Evolutionary conservation across 805 yeast genomes (phyloP).

Genomic region (Cyberlindnera misumaiensis): DNA sequence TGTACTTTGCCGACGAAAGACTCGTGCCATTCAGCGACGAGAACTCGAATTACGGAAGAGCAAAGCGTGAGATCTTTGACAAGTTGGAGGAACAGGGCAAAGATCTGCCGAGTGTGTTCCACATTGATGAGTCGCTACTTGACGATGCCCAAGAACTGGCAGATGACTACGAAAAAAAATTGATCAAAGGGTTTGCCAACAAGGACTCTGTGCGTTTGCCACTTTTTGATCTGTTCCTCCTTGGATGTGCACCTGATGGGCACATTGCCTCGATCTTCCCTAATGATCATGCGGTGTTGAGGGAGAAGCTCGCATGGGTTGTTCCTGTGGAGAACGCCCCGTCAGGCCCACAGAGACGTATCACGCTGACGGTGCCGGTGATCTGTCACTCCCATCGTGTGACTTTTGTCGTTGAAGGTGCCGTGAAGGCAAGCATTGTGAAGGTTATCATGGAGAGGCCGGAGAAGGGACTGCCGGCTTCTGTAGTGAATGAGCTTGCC

Average conservation of each 20-base stretch:
- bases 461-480: slow-evolving; percentile 90
- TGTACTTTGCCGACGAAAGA: slow-evolving; percentile 94
- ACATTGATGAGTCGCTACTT: slow-evolving; percentile 71
- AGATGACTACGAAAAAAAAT: slow-evolving; percentile 79
- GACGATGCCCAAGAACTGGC: slow-evolving; percentile 89
- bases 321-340: slow-evolving; percentile 92
- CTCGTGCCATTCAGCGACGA: slow-evolving; percentile 79
- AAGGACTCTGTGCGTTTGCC: slow-evolving; percentile 96
- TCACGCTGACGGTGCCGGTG: slow-evolving; percentile 89
- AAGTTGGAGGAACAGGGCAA: slow-evolving; percentile 31
- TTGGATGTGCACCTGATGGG: slow-evolving; percentile 99
- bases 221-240: slow-evolving; percentile 80
- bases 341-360: slow-evolving; percentile 76
- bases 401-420: slow-evolving; percentile 93
- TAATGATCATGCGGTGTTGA: slow-evolving; percentile 68
- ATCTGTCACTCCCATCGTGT: slow-evolving; percentile 90
- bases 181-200: slow-evolving; percentile 87
- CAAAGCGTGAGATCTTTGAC: slow-evolving; percentile 78
- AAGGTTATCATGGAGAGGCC: slow-evolving; percentile 94
- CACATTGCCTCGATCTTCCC: slow-evolving; percentile 97
- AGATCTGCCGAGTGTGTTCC: slow-evolving; percentile 66
- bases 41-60: slow-evolving; percentile 86
- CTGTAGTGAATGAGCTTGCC: slow-evolving; percentile 92
- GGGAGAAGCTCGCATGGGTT: slow-evolving; percentile 93
- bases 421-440: slow-evolving; percentile 88